phyloP scores from a whole-genome alignment of 208 protist species.

The Kentomonas sorsogonicus region DNA sequence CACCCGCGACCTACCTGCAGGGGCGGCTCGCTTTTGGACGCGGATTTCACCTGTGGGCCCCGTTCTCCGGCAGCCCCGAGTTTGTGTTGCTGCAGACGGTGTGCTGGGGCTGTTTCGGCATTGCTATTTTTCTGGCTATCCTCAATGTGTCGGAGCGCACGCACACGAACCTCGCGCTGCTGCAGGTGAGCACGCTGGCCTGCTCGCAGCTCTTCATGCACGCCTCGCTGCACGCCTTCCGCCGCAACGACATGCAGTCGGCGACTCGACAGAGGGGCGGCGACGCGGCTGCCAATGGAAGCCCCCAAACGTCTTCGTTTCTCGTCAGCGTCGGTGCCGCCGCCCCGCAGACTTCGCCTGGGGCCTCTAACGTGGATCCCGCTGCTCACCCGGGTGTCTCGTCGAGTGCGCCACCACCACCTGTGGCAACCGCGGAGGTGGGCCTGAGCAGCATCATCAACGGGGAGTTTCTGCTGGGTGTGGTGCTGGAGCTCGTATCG shows the following conservation, averaged over 20 bases:
- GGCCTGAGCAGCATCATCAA: conserved; percentile 48
- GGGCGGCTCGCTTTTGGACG: conserved; percentile 51
- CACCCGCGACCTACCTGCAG: conserved; percentile 58
- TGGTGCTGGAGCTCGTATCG: conserved; percentile 40
- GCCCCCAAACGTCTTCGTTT: too few species aligned
- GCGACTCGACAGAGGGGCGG: too few species aligned
- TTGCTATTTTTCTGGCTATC: conserved; percentile 53
- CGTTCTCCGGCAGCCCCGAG: conserved; percentile 43
- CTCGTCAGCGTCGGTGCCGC: too few species aligned
- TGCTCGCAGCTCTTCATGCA: conserved; percentile 70
- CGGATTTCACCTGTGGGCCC: conserved; percentile 58
- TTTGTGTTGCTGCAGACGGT: conserved; percentile 55
- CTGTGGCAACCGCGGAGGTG: too few species aligned
- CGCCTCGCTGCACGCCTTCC: conserved; percentile 55
- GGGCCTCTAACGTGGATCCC: too few species aligned
- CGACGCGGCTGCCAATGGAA: too few species aligned
- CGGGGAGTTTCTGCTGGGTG: conserved; percentile 53
- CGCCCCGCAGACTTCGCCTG: too few species aligned
- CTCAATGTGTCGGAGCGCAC: conserved; percentile 40
- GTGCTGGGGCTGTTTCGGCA: conserved; percentile 56
- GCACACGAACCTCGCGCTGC: conserved; percentile 28
- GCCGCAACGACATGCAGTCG: conserved; percentile 8
- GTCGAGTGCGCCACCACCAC: too few species aligned
- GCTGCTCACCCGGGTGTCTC: too few species aligned
- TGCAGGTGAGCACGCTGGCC: conserved; percentile 36